A percentile compares a stretch with the other conserved stretches of the same genome.
Conservation (phyloP, 345 rosid species). For the Populus euphratica region DNA sequence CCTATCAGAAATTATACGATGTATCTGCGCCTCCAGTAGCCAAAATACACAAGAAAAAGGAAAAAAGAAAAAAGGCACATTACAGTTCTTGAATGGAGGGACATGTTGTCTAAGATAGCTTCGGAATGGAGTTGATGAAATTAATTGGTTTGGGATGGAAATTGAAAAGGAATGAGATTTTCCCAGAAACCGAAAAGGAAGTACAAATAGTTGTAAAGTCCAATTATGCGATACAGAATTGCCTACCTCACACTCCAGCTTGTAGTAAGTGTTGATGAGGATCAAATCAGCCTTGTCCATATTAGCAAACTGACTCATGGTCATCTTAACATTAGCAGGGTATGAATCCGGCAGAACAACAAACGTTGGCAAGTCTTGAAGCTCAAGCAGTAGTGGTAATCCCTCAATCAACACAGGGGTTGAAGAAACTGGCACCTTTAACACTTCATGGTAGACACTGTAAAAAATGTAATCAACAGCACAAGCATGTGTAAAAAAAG, state of each 20-base stretch:
- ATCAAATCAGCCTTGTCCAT: slow-evolving; percentile 20
- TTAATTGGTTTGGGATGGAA: no score
- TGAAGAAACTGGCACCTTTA: slow-evolving; percentile 40
- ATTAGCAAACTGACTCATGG: slow-evolving; percentile 18
- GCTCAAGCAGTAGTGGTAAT: slow-evolving; percentile 16
- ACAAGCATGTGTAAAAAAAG: slow-evolving; percentile 68
- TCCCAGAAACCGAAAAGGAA: no score
- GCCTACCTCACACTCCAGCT: slow-evolving; percentile 21
- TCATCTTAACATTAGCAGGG: slow-evolving; percentile 22
- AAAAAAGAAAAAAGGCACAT: no score
- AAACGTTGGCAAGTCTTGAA: slow-evolving; percentile 22
- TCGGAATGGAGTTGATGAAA: no score
- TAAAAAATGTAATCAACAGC: slow-evolving; percentile 56
- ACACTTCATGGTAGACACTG: slow-evolving; percentile 27
- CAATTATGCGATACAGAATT: background rate
- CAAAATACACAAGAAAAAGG: no score
- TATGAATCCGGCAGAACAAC: slow-evolving; percentile 7
- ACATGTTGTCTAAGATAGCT: no score
- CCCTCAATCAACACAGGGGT: slow-evolving; percentile 29
- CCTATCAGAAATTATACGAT: no score
- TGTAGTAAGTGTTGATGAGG: slow-evolving; percentile 24
- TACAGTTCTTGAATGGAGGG: no score
- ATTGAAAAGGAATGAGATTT: no score
- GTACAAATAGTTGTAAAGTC: no score
- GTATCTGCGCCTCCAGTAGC: no score